Evolutionary conservation across 2,329 filamentous ascomycete genomes (phyloP).

Genomic region (Xylaria sp.): DNA sequence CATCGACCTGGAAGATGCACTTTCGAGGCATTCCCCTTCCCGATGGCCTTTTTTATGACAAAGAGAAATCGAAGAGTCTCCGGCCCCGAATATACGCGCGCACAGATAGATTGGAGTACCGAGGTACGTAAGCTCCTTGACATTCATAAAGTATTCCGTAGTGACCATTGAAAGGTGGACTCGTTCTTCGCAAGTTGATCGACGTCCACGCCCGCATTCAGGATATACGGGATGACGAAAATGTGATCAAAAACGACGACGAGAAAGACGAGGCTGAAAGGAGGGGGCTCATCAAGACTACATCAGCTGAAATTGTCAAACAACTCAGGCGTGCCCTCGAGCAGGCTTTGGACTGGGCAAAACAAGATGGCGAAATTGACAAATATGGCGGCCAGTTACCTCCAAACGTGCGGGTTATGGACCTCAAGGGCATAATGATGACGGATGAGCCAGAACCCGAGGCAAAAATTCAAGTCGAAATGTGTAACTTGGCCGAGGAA

Average conservation of each 20-base stretch:
- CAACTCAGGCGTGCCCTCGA: constrained; percentile 38
- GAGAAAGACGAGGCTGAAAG: constrained; percentile 11
- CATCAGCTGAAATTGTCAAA: constrained; percentile 38
- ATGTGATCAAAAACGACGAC: constrained; percentile 16
- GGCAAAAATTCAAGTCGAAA: constrained; percentile 36
- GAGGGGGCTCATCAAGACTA: constrained; percentile 6
- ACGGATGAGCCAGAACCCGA: constrained; percentile 35
- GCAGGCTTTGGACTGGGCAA: constrained; percentile 44
- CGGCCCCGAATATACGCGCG: constrained; percentile 48
- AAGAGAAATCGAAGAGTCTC: constrained; percentile 38
- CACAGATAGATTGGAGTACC: constrained; percentile 43
- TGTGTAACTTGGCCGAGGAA: constrained; percentile 36
- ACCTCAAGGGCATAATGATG: constrained; percentile 29
- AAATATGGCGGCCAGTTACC: constrained; percentile 37
- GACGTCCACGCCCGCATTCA: constrained; percentile 42
- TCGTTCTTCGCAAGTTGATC: constrained; percentile 44
- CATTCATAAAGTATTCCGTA: not conserved
- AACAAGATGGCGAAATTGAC: constrained; percentile 41
- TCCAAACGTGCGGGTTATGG: constrained; percentile 42
- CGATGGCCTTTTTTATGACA: constrained; percentile 46
- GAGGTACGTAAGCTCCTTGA: constrained; percentile 41
- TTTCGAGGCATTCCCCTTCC: constrained; percentile 48
- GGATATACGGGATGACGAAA: constrained; percentile 41
- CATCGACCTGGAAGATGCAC: constrained; percentile 47
- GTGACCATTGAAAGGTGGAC: constrained; percentile 39